phyloP scores from a whole-genome alignment of 140 eudicot species.

The Flaveria floridana region DNA sequence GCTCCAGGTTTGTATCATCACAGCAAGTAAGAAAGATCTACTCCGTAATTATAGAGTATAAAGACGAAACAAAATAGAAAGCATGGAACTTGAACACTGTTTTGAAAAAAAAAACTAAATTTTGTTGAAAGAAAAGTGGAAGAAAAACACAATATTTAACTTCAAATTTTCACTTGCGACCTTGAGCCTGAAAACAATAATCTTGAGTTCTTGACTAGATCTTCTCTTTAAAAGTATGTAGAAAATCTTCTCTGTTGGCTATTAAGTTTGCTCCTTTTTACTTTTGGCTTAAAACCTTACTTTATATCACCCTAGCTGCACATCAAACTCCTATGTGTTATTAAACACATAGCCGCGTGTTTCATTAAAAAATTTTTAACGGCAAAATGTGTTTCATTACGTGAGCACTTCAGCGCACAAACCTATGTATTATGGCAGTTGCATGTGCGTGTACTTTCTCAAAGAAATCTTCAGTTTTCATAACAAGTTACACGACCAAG shows the following conservation, averaged over 20 bases:
- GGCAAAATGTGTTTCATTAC: neutral
- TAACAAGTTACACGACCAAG: neutral
- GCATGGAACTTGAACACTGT: neutral
- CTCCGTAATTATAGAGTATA: neutral
- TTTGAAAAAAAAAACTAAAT: neutral
- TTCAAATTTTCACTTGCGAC: neutral
- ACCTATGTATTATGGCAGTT: neutral
- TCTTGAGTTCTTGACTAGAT: neutral
- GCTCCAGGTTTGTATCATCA: neutral
- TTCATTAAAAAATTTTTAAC: neutral
- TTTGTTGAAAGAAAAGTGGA: neutral
- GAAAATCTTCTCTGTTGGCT: neutral
- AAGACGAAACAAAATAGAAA: neutral
- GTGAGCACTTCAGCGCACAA: neutral
- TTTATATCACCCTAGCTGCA: neutral
- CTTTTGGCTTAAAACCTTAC: neutral
- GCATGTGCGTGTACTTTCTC: neutral
- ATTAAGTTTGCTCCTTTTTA: neutral
- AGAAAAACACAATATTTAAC: neutral
- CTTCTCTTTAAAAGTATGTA: neutral
- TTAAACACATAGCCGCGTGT: neutral
- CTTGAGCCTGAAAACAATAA: neutral
- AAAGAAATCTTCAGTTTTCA: neutral
- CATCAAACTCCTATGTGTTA: neutral
- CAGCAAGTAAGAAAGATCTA: neutral